Evolutionary conservation across 2,329 filamentous ascomycete species (phyloP).

Genomic region (Elsinoe batatas): DNA sequence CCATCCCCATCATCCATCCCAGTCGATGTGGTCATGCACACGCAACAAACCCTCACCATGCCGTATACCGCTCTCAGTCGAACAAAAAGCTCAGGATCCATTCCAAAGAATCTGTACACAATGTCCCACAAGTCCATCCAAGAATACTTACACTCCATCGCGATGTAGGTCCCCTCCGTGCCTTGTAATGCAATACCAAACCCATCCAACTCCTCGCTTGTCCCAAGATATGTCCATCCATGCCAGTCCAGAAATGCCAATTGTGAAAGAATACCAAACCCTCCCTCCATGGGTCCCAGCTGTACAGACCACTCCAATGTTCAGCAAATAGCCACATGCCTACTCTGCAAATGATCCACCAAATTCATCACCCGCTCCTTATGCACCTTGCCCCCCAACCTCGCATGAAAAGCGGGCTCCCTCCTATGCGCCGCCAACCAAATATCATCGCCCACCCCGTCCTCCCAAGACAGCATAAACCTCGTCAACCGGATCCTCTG

Average conservation of each 20-base stretch:
- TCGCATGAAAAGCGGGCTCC: slow-evolving; percentile 6
- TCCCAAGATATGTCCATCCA: too few relatives aligned
- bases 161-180: not conserved
- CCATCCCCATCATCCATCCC: not conserved
- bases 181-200: not conserved
- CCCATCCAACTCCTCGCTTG: not conserved
- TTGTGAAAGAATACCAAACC: not conserved
- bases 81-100: not conserved
- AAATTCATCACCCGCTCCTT: not conserved
- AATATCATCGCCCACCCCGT: slow-evolving; percentile 15
- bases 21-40: not conserved
- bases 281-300: too few relatives aligned
- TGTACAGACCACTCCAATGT: not conserved
- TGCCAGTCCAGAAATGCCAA: not conserved
- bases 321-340: slow-evolving; percentile 6
- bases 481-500: slow-evolving; percentile 13
- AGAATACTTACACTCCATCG: not conserved
- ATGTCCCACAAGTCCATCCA: not conserved
- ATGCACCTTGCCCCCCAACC: not conserved
- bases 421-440: slow-evolving; percentile 13
- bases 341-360: slow-evolving; percentile 9
- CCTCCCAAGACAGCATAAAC: slow-evolving; percentile 14
- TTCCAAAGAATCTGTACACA: not conserved
- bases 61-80: not conserved
- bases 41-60: not conserved